phyloP scores from a whole-genome alignment of 2,329 filamentous ascomycete genomes.

The Escovopsis weberi region DNA sequence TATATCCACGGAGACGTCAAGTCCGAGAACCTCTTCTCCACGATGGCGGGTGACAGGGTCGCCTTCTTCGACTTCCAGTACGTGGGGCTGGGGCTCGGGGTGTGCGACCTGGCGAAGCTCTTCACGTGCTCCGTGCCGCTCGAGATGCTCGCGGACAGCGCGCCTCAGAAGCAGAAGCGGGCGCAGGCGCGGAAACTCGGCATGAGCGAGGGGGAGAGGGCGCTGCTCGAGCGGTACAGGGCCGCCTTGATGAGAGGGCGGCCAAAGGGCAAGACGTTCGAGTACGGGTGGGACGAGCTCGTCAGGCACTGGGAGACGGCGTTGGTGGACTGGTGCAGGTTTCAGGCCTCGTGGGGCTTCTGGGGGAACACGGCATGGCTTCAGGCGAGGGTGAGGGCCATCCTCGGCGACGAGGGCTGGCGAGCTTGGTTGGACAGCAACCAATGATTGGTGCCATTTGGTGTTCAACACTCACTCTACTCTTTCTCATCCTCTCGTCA shows the following conservation, averaged over 20 bases:
- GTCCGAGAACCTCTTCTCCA: conserved; percentile 52
- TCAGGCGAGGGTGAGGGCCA: conserved; percentile 36
- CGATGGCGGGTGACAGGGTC: conserved; percentile 29
- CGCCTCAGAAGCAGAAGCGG: conserved; percentile 16
- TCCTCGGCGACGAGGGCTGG: conserved; percentile 31
- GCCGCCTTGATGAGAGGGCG: conserved; percentile 15
- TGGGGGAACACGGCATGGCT: conserved; percentile 47
- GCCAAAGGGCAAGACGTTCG: background rate
- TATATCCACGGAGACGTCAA: conserved; percentile 57
- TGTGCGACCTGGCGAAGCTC: conserved; percentile 51
- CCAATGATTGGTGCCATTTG: background rate
- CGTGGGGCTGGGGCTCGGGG: conserved; percentile 46
- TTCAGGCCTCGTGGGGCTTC: conserved; percentile 46
- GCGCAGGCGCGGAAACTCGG: conserved; percentile 22
- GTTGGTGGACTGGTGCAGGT: conserved; percentile 51
- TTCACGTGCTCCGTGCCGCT: conserved; percentile 52
- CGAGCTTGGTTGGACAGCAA: conserved; percentile 23
- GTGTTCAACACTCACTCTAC: no score
- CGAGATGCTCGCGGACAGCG: conserved; percentile 28
- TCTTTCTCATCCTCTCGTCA: no score
- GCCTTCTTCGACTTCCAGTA: conserved; percentile 61
- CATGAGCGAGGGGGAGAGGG: conserved; percentile 36
- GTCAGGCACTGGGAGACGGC: conserved; percentile 51
- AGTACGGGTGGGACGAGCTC: conserved; percentile 41
- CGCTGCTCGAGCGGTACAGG: conserved; percentile 37